Percentiles rank a stretch among this genome's conserved stretches.
Evolutionary conservation across 2,329 filamentous ascomycete genomes (phyloP).

Genomic region (Ophiostoma novo-ulmi): DNA sequence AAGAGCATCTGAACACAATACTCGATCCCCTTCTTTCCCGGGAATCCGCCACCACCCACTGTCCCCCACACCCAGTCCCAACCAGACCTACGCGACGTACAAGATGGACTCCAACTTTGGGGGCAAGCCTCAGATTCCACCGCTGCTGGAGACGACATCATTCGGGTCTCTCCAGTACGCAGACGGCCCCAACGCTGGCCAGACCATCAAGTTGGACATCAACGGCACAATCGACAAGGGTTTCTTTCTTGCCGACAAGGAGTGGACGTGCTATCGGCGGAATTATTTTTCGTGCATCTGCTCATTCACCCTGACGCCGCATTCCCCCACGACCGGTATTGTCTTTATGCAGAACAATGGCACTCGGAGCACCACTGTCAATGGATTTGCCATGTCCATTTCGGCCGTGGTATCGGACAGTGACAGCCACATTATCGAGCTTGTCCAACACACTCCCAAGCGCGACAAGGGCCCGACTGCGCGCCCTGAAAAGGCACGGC

Average conservation of each 20-base stretch:
- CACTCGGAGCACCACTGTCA: constrained; percentile 58
- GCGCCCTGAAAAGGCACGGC: constrained; percentile 63
- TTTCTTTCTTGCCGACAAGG: constrained; percentile 73
- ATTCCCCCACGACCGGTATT: constrained; percentile 43
- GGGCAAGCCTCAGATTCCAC: constrained; percentile 46
- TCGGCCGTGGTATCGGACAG: constrained; percentile 76
- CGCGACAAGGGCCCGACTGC: constrained; percentile 79
- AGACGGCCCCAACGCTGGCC: constrained; percentile 43
- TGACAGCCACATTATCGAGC: constrained; percentile 69
- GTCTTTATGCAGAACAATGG: constrained; percentile 49
- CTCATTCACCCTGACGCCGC: constrained; percentile 65
- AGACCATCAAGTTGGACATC: constrained; percentile 64
- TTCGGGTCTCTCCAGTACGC: constrained; percentile 59
- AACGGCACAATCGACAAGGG: constrained; percentile 81
- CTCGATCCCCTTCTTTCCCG: constrained; percentile 50
- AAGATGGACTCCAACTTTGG: constrained; percentile 49
- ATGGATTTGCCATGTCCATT: constrained; percentile 75
- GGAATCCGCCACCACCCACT: constrained; percentile 46
- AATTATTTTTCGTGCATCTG: constrained; percentile 88
- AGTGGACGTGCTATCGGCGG: constrained; percentile 88
- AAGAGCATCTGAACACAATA: constrained; percentile 43
- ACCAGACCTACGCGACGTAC: constrained; percentile 39
- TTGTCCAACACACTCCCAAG: constrained; percentile 89
- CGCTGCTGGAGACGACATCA: constrained; percentile 46
- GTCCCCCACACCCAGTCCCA: constrained; percentile 49